Conservation (phyloP, 2,329 filamentous ascomycete species). For the Penicillium thymicola region DNA sequence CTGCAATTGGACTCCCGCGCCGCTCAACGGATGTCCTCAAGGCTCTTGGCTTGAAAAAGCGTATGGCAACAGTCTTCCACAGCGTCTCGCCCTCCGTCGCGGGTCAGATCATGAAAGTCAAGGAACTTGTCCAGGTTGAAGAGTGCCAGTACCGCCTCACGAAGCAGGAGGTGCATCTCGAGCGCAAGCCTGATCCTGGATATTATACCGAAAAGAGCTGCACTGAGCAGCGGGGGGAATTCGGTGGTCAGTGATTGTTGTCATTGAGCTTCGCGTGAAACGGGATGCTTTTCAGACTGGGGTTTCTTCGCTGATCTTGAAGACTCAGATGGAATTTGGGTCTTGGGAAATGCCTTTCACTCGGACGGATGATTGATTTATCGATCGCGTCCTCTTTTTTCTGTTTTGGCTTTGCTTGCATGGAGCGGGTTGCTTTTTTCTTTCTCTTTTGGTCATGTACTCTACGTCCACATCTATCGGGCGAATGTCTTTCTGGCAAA, state of each 20-base stretch:
- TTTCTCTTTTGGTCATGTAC: conserved; percentile 4
- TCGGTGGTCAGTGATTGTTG: background rate
- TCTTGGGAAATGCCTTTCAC: background rate
- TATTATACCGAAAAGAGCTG: conserved; percentile 69
- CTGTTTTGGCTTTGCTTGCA: conserved; percentile 13
- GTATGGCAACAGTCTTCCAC: conserved; percentile 85
- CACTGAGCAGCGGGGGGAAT: conserved; percentile 23
- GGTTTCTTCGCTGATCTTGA: background rate
- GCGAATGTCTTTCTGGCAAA: background rate
- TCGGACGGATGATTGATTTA: background rate
- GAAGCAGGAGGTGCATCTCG: conserved; percentile 65
- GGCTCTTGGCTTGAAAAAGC: conserved; percentile 79
- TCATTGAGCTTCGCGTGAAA: background rate
- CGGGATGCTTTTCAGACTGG: background rate
- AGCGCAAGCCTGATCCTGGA: conserved; percentile 71
- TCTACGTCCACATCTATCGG: conserved; percentile 2
- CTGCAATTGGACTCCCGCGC: conserved; percentile 79
- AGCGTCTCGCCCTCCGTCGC: conserved; percentile 76
- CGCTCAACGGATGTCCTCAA: conserved; percentile 76
- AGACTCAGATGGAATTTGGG: background rate
- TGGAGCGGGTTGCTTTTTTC: conserved; percentile 13
- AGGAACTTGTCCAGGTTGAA: conserved; percentile 80
- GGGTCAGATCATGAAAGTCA: conserved; percentile 89
- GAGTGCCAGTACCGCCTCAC: conserved; percentile 68
- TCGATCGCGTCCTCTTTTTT: conserved; percentile 1